These are phyloP conservation scores for Chrysosporium queenslandicum DNA, from an alignment of 2,329 filamentous ascomycete genomes.

Conservation along the genomic window DNA sequence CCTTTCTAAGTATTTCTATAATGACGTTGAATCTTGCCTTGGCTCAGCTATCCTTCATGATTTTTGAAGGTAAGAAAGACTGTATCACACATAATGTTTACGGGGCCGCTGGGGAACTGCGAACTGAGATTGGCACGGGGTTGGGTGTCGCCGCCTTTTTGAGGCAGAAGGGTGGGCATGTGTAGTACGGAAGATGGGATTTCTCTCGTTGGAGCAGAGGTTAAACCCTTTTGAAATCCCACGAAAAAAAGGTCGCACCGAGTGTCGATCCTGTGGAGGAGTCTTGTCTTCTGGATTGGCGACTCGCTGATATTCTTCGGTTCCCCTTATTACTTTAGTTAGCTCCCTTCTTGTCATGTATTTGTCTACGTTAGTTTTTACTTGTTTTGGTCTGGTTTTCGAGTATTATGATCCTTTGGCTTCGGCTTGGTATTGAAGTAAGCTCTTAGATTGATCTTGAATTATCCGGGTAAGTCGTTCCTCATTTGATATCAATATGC, in stretches of 20 bases:
- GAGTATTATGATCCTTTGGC: not conserved
- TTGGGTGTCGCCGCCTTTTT: not conserved
- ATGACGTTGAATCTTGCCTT: conserved; percentile 14
- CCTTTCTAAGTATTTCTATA: conserved; percentile 21
- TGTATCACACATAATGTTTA: conserved; percentile 26
- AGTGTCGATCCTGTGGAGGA: not conserved
- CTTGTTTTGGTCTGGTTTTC: conserved; percentile 19
- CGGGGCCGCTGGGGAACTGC: conserved; percentile 3
- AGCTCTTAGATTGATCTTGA: not conserved
- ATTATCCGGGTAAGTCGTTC: not conserved
- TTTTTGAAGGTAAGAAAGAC: conserved; percentile 7
- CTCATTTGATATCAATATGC: too few species aligned
- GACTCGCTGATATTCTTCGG: conserved; percentile 16
- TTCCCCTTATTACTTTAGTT: conserved; percentile 17
- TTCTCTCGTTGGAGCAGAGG: not conserved
- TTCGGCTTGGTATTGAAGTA: not conserved
- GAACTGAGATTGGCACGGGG: conserved; percentile 4
- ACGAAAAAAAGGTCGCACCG: not conserved
- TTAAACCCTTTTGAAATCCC: not conserved
- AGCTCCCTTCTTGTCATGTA: conserved; percentile 32
- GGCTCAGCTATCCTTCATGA: conserved; percentile 8
- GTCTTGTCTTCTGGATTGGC: not conserved
- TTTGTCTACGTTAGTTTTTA: conserved; percentile 31
- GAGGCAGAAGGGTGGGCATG: not conserved
- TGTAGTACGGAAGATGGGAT: not conserved